A percentile compares a stretch with the other conserved stretches of the same genome.
These are phyloP conservation scores for Fomes fomentarius DNA, from an alignment of 1,284 basidiomycete species.

Conservation along the genomic window DNA sequence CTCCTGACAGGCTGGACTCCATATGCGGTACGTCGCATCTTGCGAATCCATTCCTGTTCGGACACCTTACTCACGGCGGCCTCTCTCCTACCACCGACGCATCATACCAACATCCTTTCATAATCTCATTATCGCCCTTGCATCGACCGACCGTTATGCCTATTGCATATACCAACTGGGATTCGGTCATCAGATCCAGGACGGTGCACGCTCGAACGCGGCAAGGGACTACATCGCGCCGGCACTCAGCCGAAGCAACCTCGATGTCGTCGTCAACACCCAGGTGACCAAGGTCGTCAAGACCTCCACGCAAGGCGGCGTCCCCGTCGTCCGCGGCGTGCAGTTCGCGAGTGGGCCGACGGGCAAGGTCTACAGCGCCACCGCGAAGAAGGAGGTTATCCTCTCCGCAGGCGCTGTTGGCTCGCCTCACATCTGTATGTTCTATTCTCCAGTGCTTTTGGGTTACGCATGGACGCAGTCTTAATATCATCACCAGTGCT, in stretches of 20 bases:
- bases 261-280: conserved; percentile 44
- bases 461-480: conserved; percentile 4
- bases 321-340: conserved; percentile 35
- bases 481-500: no score
- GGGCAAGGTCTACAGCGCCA: conserved; percentile 16
- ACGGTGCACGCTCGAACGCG: conserved; percentile 34
- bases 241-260: conserved; percentile 36
- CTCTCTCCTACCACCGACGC: no score
- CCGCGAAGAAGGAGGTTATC: conserved; percentile 30
- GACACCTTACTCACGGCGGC: neutral
- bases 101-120: no score
- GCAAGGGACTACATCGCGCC: conserved; percentile 34
- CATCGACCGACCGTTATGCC: no score
- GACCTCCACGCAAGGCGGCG: conserved; percentile 18
- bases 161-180: no score
- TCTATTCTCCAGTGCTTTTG: conserved; percentile 32
- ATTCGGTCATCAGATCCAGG: conserved; percentile 11
- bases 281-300: conserved; percentile 42
- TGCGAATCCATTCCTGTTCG: neutral
- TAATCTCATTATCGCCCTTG: no score
- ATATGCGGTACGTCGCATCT: neutral
- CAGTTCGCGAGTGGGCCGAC: conserved; percentile 27
- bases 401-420: conserved; percentile 22
- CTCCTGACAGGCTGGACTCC: conserved; percentile 6
- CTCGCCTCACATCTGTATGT: conserved; percentile 37